Evolutionary conservation across 1,284 basidiomycete genomes (phyloP).

Genomic region (Cryptococcus sp.): DNA sequence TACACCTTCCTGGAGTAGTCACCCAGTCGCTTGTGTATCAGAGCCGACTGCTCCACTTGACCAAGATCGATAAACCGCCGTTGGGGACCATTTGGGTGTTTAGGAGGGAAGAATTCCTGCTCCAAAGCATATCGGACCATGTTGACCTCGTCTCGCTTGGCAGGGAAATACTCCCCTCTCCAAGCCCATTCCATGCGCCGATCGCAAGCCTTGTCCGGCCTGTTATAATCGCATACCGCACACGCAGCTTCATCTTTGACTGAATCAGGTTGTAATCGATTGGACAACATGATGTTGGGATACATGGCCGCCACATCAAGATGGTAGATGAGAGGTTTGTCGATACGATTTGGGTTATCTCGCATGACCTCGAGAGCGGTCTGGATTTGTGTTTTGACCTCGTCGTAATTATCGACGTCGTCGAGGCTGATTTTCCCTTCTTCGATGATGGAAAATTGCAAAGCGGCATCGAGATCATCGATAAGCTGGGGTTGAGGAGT

Average conservation of each 20-base stretch:
- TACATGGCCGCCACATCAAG: slow-evolving; percentile 99
- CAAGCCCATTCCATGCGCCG: slow-evolving; percentile 96
- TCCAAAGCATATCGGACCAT: slow-evolving; percentile 98
- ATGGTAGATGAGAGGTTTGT: slow-evolving; percentile 97
- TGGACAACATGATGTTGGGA: slow-evolving; percentile 99
- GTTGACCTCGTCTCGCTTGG: slow-evolving; percentile 96
- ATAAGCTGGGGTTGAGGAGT: slow-evolving; percentile 67
- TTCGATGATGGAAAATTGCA: slow-evolving; percentile 84
- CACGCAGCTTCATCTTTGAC: slow-evolving; percentile 96
- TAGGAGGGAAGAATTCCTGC: slow-evolving; percentile 88
- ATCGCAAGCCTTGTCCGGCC: slow-evolving; percentile 94
- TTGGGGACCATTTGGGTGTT: slow-evolving; percentile 69
- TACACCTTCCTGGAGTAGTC: slow-evolving; percentile 99
- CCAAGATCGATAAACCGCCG: slow-evolving; percentile 84
- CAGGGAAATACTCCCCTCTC: slow-evolving; percentile 98
- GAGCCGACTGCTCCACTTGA: slow-evolving; percentile 82
- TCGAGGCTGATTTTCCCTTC: slow-evolving; percentile 82
- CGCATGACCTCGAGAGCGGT: slow-evolving; percentile 83
- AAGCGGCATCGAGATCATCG: slow-evolving; percentile 86
- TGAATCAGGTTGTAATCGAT: slow-evolving; percentile 96
- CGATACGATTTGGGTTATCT: slow-evolving; percentile 83
- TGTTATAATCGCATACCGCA: slow-evolving; percentile 97
- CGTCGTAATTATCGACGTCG: slow-evolving; percentile 91
- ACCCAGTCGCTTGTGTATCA: slow-evolving; percentile 94
- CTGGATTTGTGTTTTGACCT: slow-evolving; percentile 80